A percentile compares a stretch with the other conserved stretches of the same genome.
These are phyloP conservation scores for Penicillium concentricum DNA, from an alignment of 2,329 filamentous ascomycete species.

Conservation along the genomic window DNA sequence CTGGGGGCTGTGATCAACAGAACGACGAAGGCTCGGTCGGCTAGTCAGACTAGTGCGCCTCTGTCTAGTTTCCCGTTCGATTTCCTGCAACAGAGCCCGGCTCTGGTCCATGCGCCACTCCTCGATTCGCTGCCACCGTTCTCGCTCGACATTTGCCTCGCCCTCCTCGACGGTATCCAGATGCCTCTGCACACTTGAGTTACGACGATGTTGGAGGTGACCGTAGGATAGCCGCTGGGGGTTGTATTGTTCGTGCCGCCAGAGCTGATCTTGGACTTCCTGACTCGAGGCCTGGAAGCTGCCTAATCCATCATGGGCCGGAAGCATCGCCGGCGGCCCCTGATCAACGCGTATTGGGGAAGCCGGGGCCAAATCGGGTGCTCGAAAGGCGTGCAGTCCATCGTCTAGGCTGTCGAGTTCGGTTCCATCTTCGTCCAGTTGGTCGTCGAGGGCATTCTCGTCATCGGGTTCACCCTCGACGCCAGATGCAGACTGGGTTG, in stretches of 20 bases:
- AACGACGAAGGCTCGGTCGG: constrained; percentile 20
- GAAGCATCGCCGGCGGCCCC: constrained; percentile 70
- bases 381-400: constrained; percentile 82
- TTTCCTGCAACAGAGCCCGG: constrained; percentile 77
- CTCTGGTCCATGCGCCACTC: constrained; percentile 91
- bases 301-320: constrained; percentile 86
- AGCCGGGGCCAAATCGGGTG: constrained; percentile 51
- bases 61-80: constrained; percentile 78
- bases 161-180: constrained; percentile 58
- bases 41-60: constrained; percentile 46
- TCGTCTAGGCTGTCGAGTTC: constrained; percentile 94
- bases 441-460: constrained; percentile 61
- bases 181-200: constrained; percentile 58
- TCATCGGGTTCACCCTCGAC: constrained; percentile 35
- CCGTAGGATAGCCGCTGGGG: constrained; percentile 58
- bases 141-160: constrained; percentile 61
- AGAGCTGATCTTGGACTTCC: constrained; percentile 76
- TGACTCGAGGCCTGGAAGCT: constrained; percentile 69
- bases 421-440: constrained; percentile 55
- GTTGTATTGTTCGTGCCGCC: constrained; percentile 84
- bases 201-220: constrained; percentile 47
- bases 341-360: constrained; percentile 50
- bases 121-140: constrained; percentile 82
- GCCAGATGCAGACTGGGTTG: constrained; percentile 56
- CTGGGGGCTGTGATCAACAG: constrained; percentile 17